Evolutionary conservation across 2,329 filamentous ascomycete genomes (phyloP), one percentile per base, ranked within the genome.

Genomic region (Ophiocordyceps sinensis): DNA sequence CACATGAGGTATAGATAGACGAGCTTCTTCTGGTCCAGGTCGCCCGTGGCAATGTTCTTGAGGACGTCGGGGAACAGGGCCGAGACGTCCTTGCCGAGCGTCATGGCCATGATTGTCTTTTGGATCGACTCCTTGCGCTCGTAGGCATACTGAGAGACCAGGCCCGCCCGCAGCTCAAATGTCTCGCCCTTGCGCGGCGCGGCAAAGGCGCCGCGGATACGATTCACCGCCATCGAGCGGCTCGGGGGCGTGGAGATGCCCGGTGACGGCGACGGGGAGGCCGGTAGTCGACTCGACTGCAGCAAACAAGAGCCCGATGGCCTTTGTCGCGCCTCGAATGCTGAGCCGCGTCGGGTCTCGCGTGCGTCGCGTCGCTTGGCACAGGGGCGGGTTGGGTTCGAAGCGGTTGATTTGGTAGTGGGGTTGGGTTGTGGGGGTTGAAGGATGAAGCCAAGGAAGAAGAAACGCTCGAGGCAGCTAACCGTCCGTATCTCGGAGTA

Each of bases 91-190:
- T 98, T 98, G 62, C 91, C 91, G 53, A 98, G 64, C 1, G 91
- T 98, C 91, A 98, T 98, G 59, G 91, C 88, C 88, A 96, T 96
- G 67, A 98, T 98, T 49, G 91, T 98, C 73, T 94, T 96, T 61
- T 98, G 91, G 53, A 98, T 98, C 21, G 91, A 85, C 70, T 98
- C 91, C 65, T 98, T 98, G 56, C 87, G 82, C 75, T 98, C 91
- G 67, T 93, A 95, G 45, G 91, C 91, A 82, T 96, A 98, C 68
- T 98, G 91, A 49, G 91, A 98, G 48, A 93, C 91, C 61, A 98
- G 71, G 32, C 91, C 91, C 48, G 89, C 86, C 61, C 91, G 82
- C 65, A 98, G 69, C 71, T 98, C 91, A 61, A 94, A 96, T 14
- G 91, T 98, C 68, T 98, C 91, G 62, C 91, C 91, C 70, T 98